phyloP scores from a whole-genome alignment of 164 flowering plant genomes.

The Buxus sempervirens region DNA sequence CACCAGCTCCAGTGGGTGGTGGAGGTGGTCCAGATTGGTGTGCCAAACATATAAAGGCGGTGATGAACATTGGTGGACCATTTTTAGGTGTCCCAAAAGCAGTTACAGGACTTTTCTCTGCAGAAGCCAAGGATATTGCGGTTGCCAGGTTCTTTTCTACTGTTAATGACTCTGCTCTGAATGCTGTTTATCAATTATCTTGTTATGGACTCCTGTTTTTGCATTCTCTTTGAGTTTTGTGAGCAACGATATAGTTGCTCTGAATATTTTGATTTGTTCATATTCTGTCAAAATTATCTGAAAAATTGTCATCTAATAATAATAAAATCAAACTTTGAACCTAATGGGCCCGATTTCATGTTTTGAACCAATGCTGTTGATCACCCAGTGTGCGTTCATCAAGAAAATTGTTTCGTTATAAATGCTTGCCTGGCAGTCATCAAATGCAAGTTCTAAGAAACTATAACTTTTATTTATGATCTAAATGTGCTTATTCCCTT shows the following conservation, averaged over 20 bases:
- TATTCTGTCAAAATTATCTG: too few relatives aligned
- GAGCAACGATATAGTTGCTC: background rate
- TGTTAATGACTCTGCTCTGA: background rate
- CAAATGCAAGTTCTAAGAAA: background rate
- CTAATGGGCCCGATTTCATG: background rate
- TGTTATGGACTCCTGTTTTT: background rate
- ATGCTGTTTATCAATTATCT: background rate
- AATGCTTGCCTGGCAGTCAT: background rate
- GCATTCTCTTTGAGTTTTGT: background rate
- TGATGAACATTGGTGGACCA: constrained; percentile 83
- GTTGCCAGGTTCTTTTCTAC: constrained; percentile 61
- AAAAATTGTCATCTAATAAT: too few relatives aligned
- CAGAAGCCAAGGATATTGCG: constrained; percentile 95
- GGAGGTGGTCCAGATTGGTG: constrained; percentile 70
- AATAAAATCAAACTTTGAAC: background rate
- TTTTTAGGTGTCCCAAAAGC: constrained; percentile 97
- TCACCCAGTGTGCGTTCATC: background rate
- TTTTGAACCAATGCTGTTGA: background rate
- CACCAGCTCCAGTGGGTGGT: constrained; percentile 70
- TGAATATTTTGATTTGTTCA: too few relatives aligned
- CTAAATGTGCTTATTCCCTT: too few relatives aligned
- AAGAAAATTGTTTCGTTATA: background rate
- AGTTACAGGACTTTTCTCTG: constrained; percentile 84
- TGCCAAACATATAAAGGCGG: constrained; percentile 55
- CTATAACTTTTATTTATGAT: background rate